Percentiles rank a stretch among this genome's conserved stretches.
Evolutionary conservation across 306 rosid genomes (phyloP).

Genomic region (Hippophae tibetana): DNA sequence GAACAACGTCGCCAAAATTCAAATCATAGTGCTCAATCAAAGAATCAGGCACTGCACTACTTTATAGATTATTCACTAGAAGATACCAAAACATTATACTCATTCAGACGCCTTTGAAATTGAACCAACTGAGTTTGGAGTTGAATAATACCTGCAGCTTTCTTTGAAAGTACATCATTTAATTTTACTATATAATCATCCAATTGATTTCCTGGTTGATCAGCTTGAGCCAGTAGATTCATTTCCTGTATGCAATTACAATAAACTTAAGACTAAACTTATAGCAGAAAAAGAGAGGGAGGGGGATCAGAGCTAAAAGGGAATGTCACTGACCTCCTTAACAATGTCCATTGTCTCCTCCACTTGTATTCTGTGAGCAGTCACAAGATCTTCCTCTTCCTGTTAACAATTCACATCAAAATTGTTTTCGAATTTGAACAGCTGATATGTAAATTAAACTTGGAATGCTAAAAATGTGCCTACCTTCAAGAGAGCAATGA

Average conservation of each 20-base stretch:
- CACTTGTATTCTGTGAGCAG: conserved; percentile 77
- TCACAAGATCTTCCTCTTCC: conserved; percentile 91
- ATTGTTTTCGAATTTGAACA: conserved; percentile 16
- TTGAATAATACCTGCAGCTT: conserved; percentile 67
- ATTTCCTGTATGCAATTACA: conserved; percentile 55
- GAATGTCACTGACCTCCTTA: conserved; percentile 47
- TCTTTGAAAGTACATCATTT: conserved; percentile 67
- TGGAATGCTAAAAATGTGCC: conserved; percentile 8
- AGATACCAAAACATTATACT: conserved; percentile 50
- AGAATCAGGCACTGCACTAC: conserved; percentile 14
- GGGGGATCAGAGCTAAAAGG: background rate
- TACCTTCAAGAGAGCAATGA: conserved; percentile 71
- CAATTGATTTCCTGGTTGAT: conserved; percentile 77
- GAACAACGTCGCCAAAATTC: conserved; percentile 7
- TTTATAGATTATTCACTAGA: conserved; percentile 28
- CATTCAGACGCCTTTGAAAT: conserved; percentile 69
- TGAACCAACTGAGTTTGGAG: conserved; percentile 73
- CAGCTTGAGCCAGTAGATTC: conserved; percentile 74
- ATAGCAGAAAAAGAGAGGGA: background rate
- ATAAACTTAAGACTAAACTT: conserved; percentile 6
- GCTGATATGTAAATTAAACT: conserved; percentile 2
- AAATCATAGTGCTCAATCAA: conserved; percentile 11
- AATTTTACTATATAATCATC: conserved; percentile 61
- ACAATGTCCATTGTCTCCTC: conserved; percentile 86
- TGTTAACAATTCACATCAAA: conserved; percentile 17